Base-by-base conservation (phyloP, 192 early-diverging fungal species). In the Umbelopsis ramanniana region DNA sequence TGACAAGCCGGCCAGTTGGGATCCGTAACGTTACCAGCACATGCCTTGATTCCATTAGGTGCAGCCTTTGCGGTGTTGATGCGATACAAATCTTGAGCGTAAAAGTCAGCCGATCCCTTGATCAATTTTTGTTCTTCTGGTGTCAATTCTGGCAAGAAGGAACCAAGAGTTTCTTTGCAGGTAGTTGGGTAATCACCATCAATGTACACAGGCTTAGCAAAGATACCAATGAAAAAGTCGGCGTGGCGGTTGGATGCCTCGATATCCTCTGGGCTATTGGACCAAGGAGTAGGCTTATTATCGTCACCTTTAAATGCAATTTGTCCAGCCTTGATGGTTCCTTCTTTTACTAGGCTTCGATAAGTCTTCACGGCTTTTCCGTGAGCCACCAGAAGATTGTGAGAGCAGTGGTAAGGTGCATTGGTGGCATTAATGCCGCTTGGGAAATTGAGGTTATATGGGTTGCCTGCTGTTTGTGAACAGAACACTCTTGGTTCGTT, bases 151-250 rank as follows among this genome's bases (percentile, higher is more conserved):
- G 57, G 57, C 12, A 63, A 35, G 1, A 63, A 35, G 19, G 15
- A 14, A 29, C 57, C 57, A 14, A 63, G 33, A 37, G 57, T 63
- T n/a, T 63, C 57, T 37, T 63, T 63, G 29, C 57, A 63, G 35
- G 57, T 63, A 6, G 11, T 14, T 29, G 57, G 57, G 26, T 63
- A 63, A n/a, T 63, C 57, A 37, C 57, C 57, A 26, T 63, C 57
- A 5, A 63, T n/a, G 26, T 63, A 63, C 17, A 63, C 26, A 37
- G 57, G 57, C 33, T 63, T 63, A 6, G 57, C 57, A 63, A 63
- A 63, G 57, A 63, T 63, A 19, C 57, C 57, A 63, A 63, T 38
- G 19, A 37, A 63, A 63, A 63, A 63, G 57, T 63, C 57, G 14
- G 57, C 57, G 17, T 63, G 57, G 15, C 57, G 57, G 26, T 63